These are phyloP conservation scores for Talaromyces sp. DNA, from an alignment of 2,329 filamentous ascomycete genomes.

Conservation along the genomic window DNA sequence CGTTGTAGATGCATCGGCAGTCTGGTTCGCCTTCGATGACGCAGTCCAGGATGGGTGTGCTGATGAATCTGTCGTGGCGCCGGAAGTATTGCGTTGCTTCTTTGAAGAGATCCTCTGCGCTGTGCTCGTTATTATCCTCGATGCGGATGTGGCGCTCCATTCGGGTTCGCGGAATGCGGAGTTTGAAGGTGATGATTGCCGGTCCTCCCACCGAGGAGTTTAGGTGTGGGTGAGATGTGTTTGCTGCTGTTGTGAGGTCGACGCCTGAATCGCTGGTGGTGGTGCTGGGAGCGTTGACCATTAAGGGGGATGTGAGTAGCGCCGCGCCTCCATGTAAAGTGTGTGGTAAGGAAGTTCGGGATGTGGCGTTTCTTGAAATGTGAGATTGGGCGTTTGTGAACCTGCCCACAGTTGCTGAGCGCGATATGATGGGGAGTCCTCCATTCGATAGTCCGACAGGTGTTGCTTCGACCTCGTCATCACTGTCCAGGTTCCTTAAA, in stretches of 20 bases:
- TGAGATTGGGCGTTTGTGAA: neutral
- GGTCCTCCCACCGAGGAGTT: neutral
- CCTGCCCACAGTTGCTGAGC: neutral
- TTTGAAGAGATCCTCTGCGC: slow-evolving; percentile 12
- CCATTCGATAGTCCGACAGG: slow-evolving; percentile 1
- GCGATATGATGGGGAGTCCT: slow-evolving; percentile 7
- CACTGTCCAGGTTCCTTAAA: neutral
- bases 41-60: slow-evolving; percentile 9
- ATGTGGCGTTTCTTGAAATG: neutral
- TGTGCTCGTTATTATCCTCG: slow-evolving; percentile 11
- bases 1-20: slow-evolving; percentile 19
- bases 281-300: neutral
- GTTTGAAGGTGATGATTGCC: slow-evolving; percentile 10
- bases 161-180: slow-evolving; percentile 6
- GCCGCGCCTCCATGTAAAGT: neutral
- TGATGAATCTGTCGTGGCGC: slow-evolving; percentile 11
- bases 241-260: slow-evolving; percentile 1
- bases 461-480: neutral
- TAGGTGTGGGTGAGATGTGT: neutral
- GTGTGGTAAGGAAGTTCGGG: slow-evolving; percentile 6
- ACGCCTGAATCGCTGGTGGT: slow-evolving; percentile 12
- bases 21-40: slow-evolving; percentile 17
- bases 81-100: slow-evolving; percentile 15
- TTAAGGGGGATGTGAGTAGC: neutral
- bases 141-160: slow-evolving; percentile 16